These are phyloP conservation scores for Coemansia sp. DNA, from an alignment of 192 early-diverging fungal species.

Conservation along the genomic window DNA sequence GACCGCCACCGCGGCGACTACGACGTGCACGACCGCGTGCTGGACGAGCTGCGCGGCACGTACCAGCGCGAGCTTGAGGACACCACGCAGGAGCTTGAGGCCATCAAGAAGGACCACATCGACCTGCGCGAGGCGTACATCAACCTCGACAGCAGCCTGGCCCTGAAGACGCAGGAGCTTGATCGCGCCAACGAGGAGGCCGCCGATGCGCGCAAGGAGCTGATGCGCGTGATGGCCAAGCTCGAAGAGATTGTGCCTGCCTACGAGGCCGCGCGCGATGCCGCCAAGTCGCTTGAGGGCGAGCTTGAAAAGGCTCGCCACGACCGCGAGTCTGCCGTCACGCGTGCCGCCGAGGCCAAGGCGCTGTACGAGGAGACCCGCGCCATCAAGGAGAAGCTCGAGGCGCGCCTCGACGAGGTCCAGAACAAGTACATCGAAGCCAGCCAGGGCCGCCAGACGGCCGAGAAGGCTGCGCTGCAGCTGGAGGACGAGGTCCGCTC, in stretches of 20 bases:
- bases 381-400: conserved; percentile 68
- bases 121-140: conserved; percentile 71
- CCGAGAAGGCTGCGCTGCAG: conserved; percentile 64
- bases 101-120: conserved; percentile 62
- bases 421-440: conserved; percentile 61
- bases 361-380: conserved; percentile 63
- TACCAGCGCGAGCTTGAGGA: conserved; percentile 85
- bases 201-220: conserved; percentile 78
- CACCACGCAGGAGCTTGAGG: conserved; percentile 75
- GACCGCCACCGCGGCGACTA: conserved; percentile 73
- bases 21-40: conserved; percentile 67
- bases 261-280: conserved; percentile 48
- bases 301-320: conserved; percentile 63
- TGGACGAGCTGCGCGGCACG: conserved; percentile 74
- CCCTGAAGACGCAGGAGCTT: conserved; percentile 68
- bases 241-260: conserved; percentile 56
- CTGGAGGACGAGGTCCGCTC: conserved; percentile 74
- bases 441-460: conserved; percentile 64
- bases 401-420: conserved; percentile 70
- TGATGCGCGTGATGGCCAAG: conserved; percentile 71
- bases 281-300: conserved; percentile 60
- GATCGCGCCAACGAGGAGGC: conserved; percentile 62
- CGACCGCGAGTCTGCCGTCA: conserved; percentile 55
- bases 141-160: conserved; percentile 64
- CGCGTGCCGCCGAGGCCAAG: conserved; percentile 59